Percentiles rank a stretch among this genome's conserved stretches.
Conservation (phyloP, 495 filamentous ascomycete species). For the Extremus antarcticus region DNA sequence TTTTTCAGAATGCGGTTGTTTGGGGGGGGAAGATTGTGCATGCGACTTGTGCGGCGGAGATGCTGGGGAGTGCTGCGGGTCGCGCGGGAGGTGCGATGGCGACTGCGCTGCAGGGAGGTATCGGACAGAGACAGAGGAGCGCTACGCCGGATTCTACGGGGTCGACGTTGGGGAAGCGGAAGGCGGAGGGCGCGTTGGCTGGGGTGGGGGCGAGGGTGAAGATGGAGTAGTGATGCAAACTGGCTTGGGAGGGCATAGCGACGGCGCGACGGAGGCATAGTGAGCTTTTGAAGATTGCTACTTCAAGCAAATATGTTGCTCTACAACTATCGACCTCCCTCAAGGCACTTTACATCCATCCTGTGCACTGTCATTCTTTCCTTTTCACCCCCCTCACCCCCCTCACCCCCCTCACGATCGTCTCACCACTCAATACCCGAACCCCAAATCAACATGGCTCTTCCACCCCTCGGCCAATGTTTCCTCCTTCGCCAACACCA, state of each 20-base stretch:
- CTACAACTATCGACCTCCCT: no score
- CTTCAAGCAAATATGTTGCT: no score
- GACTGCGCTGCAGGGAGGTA: constrained; percentile 1
- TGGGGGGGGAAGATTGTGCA: constrained; percentile 77
- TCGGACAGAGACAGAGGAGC: constrained; percentile 10
- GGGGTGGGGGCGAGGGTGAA: constrained; percentile 10
- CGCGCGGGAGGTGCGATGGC: not conserved
- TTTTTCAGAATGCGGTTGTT: constrained; percentile 82
- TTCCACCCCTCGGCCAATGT: constrained; percentile 14
- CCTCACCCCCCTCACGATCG: not conserved
- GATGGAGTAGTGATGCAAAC: no score
- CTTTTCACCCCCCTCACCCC: not conserved
- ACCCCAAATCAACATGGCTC: constrained; percentile 6
- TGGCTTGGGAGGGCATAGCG: no score
- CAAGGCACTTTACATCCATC: not conserved
- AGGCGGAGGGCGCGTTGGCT: constrained; percentile 24
- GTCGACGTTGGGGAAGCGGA: constrained; percentile 30
- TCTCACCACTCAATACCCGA: not conserved
- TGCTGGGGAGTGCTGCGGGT: constrained; percentile 52
- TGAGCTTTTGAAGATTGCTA: no score
- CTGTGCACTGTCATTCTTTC: not conserved
- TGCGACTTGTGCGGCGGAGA: constrained; percentile 78
- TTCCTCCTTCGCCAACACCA: constrained; percentile 36
- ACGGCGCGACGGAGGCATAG: no score
- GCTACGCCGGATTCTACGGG: constrained; percentile 29